Conservation (phyloP, 352 stramenopile species). For the Blastocystis sp. region DNA sequence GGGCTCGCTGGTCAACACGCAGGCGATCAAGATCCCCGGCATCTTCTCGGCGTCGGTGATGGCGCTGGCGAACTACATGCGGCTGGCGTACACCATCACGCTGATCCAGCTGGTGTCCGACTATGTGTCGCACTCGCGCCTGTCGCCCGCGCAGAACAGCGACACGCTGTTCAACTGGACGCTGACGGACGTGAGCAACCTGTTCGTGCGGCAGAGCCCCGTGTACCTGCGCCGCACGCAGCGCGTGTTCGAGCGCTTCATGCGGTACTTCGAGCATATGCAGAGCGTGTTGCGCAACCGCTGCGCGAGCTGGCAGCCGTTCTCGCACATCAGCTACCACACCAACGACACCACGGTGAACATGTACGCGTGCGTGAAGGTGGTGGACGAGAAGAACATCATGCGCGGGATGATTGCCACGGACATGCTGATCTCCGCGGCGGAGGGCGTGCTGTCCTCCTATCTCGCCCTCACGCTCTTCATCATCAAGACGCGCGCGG, state of each 20-base stretch:
- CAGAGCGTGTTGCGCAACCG: conserved; percentile 44
- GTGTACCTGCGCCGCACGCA: background rate
- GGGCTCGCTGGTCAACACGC: background rate
- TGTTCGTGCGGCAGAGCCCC: conserved; percentile 12
- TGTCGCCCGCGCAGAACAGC: conserved; percentile 22
- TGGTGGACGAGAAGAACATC: conserved; percentile 64
- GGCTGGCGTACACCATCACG: conserved; percentile 35
- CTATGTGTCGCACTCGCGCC: conserved; percentile 3
- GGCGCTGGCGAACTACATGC: conserved; percentile 55
- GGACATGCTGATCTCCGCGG: conserved; percentile 66
- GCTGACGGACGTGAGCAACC: conserved; percentile 38
- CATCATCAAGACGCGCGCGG: conserved; percentile 13
- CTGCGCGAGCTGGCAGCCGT: conserved; percentile 54
- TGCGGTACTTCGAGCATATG: conserved; percentile 13
- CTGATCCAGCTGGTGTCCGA: conserved; percentile 54
- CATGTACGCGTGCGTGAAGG: conserved; percentile 16
- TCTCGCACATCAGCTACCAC: conserved; percentile 45
- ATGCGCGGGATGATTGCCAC: conserved; percentile 53
- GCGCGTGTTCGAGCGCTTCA: conserved; percentile 8
- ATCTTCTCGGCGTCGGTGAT: conserved; percentile 52
- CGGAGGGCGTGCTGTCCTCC: conserved; percentile 25
- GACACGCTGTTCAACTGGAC: conserved; percentile 58
- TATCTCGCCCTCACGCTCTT: conserved; percentile 58
- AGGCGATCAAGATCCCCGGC: conserved; percentile 16
- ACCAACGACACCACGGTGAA: conserved; percentile 4